These are phyloP conservation scores for Phellopilus nigrolimitatus DNA, from an alignment of 1,284 basidiomycete species.

Conservation along the genomic window DNA sequence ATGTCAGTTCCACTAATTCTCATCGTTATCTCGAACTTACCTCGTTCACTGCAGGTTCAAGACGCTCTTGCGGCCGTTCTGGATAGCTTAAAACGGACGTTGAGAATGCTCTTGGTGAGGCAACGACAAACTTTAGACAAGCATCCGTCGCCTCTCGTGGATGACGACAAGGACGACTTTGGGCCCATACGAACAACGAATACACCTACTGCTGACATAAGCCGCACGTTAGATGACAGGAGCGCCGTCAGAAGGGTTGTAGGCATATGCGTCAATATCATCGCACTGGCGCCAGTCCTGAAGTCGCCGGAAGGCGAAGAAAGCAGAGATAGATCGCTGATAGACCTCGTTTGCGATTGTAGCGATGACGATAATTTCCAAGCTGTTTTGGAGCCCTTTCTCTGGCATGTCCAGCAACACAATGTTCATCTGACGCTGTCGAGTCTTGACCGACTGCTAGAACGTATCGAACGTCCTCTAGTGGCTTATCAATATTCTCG, in stretches of 20 bases:
- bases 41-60: slow-evolving; percentile 42
- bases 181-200: slow-evolving; percentile 48
- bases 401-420: slow-evolving; percentile 50
- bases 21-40: not conserved
- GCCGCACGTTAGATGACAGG: slow-evolving; percentile 27
- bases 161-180: slow-evolving; percentile 61
- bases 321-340: slow-evolving; percentile 59
- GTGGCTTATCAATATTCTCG: slow-evolving; percentile 52
- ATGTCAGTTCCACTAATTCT: slow-evolving; percentile 43
- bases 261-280: slow-evolving; percentile 49
- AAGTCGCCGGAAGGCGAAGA: slow-evolving; percentile 52
- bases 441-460: slow-evolving; percentile 50
- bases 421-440: slow-evolving; percentile 50
- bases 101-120: slow-evolving; percentile 30
- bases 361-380: slow-evolving; percentile 50
- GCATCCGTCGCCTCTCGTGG: slow-evolving; percentile 10
- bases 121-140: slow-evolving; percentile 2
- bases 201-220: slow-evolving; percentile 23
- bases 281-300: slow-evolving; percentile 54
- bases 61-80: slow-evolving; percentile 42
- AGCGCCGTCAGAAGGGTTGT: slow-evolving; percentile 32
- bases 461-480: slow-evolving; percentile 51
- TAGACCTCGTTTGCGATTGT: slow-evolving; percentile 52
- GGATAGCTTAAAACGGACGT: slow-evolving; percentile 34
- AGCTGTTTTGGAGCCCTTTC: slow-evolving; percentile 50